Conservation (phyloP, 306 rosid species). For the Aeschynomene evenia region DNA sequence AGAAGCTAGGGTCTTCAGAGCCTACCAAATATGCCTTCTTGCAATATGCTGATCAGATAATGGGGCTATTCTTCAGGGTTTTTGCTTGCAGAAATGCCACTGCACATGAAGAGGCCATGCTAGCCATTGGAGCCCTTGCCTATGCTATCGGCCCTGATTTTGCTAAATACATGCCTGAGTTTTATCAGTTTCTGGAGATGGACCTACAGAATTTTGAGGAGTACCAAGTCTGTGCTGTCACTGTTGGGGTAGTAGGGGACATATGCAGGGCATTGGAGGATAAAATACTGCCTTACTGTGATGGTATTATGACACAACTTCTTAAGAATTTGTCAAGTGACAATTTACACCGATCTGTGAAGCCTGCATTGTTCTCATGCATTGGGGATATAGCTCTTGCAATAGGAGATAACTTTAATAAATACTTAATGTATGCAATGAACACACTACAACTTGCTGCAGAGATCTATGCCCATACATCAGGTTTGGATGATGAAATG, state of each 20-base stretch:
- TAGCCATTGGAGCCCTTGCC: slow-evolving; percentile 93
- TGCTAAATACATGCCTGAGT: slow-evolving; percentile 78
- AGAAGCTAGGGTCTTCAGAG: slow-evolving; percentile 80
- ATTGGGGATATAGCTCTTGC: slow-evolving; percentile 92
- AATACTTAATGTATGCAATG: slow-evolving; percentile 87
- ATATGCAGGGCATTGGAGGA: slow-evolving; percentile 89
- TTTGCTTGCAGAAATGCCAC: slow-evolving; percentile 90
- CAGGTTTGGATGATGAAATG: slow-evolving; percentile 80
- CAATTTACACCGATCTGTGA: slow-evolving; percentile 84
- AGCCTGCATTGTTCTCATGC: slow-evolving; percentile 89
- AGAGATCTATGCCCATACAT: slow-evolving; percentile 66
- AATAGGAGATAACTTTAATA: slow-evolving; percentile 78
- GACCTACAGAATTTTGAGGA: slow-evolving; percentile 95
- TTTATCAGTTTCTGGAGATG: slow-evolving; percentile 73
- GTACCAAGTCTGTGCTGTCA: slow-evolving; percentile 87
- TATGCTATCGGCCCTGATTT: slow-evolving; percentile 74
- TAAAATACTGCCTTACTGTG: slow-evolving; percentile 82
- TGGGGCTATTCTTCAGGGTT: slow-evolving; percentile 78
- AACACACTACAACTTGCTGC: slow-evolving; percentile 89
- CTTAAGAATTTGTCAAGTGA: slow-evolving; percentile 86
- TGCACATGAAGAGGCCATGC: slow-evolving; percentile 96
- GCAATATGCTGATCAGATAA: slow-evolving; percentile 82
- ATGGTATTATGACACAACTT: slow-evolving; percentile 89
- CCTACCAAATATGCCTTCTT: slow-evolving; percentile 62
- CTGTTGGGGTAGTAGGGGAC: slow-evolving; percentile 97